Evolutionary conservation across 805 yeast genomes (phyloP), one percentile per base, ranked within the genome.

Genomic region (Saturnispora quitensis): DNA sequence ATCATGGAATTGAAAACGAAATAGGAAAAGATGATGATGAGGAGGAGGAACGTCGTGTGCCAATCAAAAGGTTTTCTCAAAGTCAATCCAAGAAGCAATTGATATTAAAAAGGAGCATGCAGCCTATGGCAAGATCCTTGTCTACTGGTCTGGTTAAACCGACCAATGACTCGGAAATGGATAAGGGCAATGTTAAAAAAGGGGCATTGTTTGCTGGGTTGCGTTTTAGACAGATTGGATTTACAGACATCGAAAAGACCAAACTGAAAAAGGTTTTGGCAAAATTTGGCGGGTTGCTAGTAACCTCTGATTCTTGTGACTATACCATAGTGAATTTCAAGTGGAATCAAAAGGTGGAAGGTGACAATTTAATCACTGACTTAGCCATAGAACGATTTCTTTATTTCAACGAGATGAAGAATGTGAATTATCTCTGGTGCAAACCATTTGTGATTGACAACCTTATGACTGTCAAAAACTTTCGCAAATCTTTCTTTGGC

Each of bases 311-410:
- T 25, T 24, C 25, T 1, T 44, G 51, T 0, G 48, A 58, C 22
- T 62, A 57, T 40, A 49, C 56, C 1, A 44, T 66, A 5, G 60
- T 62, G 2, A 62, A 49, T 48, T 62, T 62, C 20, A 58, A 53
- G 17, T 17, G 47, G 8, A 45, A 54, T 10, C 40, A 44, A 3
- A 18, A 38, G 3, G 43, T 52, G 7, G 25, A 25, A 10, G 50
- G 9, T 0, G 9, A n/a, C 1, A 43, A 48, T 15, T 33, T 52
- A 1, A 58, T 66, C 12, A 66, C 68, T 1, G 70, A 66, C 46
- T 46, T 60, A 12, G 68, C 60, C 1, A 56, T 66, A 8, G 69
- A 66, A 50, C 53, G 69, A 22, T 62, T 66, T 40, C 52, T 66
- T 8, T 66, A 47, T 24, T 47, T 54, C 18, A 40, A 58, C 8